These are phyloP conservation scores for Sporothrix curviconia DNA, from an alignment of 2,329 filamentous ascomycete genomes.

Conservation along the genomic window DNA sequence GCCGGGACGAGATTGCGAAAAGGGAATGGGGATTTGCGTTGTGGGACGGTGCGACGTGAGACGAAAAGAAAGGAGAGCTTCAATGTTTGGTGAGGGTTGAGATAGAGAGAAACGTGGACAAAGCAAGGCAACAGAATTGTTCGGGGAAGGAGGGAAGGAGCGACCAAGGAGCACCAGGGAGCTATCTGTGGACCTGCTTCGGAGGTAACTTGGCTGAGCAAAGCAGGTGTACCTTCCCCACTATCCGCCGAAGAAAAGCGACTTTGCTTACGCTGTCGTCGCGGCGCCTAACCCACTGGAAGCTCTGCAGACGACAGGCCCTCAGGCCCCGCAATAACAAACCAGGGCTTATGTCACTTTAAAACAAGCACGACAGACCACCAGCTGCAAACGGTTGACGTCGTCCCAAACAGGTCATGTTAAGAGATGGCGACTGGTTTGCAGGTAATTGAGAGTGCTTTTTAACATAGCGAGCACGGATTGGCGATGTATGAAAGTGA, in stretches of 20 bases:
- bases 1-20: too few relatives aligned
- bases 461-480: too few relatives aligned
- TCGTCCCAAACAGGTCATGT: background rate
- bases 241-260: slow-evolving; percentile 8
- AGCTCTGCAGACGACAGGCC: too few relatives aligned
- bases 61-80: too few relatives aligned
- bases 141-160: background rate
- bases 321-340: too few relatives aligned
- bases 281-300: too few relatives aligned
- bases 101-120: background rate
- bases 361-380: background rate
- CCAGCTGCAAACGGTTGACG: background rate
- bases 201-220: background rate
- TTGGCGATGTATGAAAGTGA: too few relatives aligned
- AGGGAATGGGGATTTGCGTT: background rate
- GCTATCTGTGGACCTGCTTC: background rate
- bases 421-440: too few relatives aligned
- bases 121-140: slow-evolving; percentile 8
- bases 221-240: slow-evolving; percentile 9
- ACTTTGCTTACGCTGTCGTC: too few relatives aligned
- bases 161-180: background rate
- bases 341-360: slow-evolving; percentile 4
- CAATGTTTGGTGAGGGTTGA: background rate
- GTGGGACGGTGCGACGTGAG: background rate
- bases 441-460: too few relatives aligned